These are phyloP conservation scores for Lasiodiplodia citricola DNA, from an alignment of 2,329 filamentous ascomycete species.

Conservation along the genomic window DNA sequence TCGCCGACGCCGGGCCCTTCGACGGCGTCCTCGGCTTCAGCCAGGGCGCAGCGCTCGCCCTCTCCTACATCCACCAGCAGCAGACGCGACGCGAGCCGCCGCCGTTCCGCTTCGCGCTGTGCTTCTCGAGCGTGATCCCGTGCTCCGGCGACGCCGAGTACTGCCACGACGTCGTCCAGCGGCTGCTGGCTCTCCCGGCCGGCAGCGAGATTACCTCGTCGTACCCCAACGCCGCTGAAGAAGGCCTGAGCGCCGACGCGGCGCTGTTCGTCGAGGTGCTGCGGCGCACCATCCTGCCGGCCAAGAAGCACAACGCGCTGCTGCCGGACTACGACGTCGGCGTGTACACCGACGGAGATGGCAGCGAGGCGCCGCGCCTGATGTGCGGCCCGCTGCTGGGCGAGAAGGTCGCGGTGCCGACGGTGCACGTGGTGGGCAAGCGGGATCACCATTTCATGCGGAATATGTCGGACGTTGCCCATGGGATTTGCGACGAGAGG, in stretches of 20 bases:
- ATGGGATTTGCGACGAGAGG: slow-evolving; percentile 25
- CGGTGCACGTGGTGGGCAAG: slow-evolving; percentile 30
- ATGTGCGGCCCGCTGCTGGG: slow-evolving; percentile 26
- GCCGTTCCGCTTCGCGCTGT: slow-evolving; percentile 18
- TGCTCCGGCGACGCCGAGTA: slow-evolving; percentile 8
- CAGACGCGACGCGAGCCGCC: background rate
- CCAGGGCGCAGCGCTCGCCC: background rate
- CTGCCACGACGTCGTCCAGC: background rate
- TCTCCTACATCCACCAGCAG: slow-evolving; percentile 20
- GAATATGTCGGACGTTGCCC: slow-evolving; percentile 23
- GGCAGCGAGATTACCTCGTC: too few relatives aligned
- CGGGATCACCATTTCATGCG: slow-evolving; percentile 27
- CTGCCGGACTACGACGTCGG: too few relatives aligned
- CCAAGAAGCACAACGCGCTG: too few relatives aligned
- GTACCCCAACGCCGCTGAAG: too few relatives aligned
- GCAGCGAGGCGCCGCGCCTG: slow-evolving; percentile 18
- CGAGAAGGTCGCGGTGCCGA: slow-evolving; percentile 30
- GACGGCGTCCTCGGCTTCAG: slow-evolving; percentile 9
- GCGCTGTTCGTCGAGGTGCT: too few relatives aligned
- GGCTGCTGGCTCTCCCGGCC: too few relatives aligned
- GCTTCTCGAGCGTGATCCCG: slow-evolving; percentile 17
- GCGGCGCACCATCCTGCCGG: too few relatives aligned
- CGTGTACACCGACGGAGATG: too few relatives aligned
- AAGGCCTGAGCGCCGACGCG: too few relatives aligned
- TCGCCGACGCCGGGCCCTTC: slow-evolving; percentile 1